Conservation (phyloP, 805 yeast species). For the Lipomyces anomalus region DNA sequence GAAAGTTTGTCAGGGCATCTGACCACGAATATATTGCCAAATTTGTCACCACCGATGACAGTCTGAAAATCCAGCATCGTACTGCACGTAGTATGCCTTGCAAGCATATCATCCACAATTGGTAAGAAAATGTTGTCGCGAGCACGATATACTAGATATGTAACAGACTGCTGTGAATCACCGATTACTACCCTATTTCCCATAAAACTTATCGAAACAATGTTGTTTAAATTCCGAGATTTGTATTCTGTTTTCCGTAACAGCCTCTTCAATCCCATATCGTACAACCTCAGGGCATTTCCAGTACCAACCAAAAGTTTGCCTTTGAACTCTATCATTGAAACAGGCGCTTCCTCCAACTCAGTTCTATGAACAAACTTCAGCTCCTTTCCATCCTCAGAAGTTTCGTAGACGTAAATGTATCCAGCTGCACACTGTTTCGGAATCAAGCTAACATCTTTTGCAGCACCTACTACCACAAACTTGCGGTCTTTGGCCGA, state of each 20-base stretch:
- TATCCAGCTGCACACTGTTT: slow-evolving; percentile 23
- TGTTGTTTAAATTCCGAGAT: slow-evolving; percentile 42
- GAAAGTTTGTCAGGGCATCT: slow-evolving; percentile 52
- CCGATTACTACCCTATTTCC: slow-evolving; percentile 62
- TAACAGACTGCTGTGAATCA: slow-evolving; percentile 64
- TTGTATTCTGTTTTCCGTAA: slow-evolving; percentile 55
- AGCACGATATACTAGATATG: slow-evolving; percentile 49
- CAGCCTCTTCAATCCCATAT: slow-evolving; percentile 73
- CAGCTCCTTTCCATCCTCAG: slow-evolving; percentile 38
- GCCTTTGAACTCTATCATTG: slow-evolving; percentile 54
- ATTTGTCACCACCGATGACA: slow-evolving; percentile 76
- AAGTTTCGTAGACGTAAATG: slow-evolving; percentile 30
- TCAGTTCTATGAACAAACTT: slow-evolving; percentile 55
- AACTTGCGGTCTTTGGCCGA: slow-evolving; percentile 11
- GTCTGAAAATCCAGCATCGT: slow-evolving; percentile 67
- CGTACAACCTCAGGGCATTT: slow-evolving; percentile 53
- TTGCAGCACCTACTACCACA: slow-evolving; percentile 30
- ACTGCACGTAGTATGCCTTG: slow-evolving; percentile 60
- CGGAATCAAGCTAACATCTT: slow-evolving; percentile 28
- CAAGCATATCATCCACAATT: slow-evolving; percentile 62
- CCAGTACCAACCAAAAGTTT: slow-evolving; percentile 55
- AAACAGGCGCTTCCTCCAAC: slow-evolving; percentile 43
- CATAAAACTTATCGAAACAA: slow-evolving; percentile 50
- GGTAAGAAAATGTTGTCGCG: slow-evolving; percentile 44
- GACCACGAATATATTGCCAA: slow-evolving; percentile 70